Evolutionary conservation across 2,329 filamentous ascomycete genomes (phyloP), one percentile per base, ranked within the genome.

Genomic region (Phialophora verrucosa): DNA sequence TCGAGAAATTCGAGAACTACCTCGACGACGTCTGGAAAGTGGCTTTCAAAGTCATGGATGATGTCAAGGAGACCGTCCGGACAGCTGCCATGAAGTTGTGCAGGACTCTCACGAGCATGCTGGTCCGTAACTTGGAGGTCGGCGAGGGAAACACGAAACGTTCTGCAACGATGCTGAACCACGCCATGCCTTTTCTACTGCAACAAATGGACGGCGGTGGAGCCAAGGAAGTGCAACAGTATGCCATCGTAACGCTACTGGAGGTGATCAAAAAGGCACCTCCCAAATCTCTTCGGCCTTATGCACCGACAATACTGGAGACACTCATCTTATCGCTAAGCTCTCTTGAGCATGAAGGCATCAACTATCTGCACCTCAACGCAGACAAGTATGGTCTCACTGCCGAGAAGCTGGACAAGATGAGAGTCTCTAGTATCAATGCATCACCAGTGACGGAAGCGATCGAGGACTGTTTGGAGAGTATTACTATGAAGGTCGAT

Each of bases 361-460:
- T 98, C 74, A 97, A 97, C 73, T 98, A 96, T 76, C 84, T 97
- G 60, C 95, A 97, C 78, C 87, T 97, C 68, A 92, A 96, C 73
- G 92, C 92, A 0, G 89, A 87, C 53, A 90, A 91, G 69, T 91
- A 93, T 70, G 93, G 96, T 58, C 85, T 96, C 31, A 96, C 91
- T 0, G 89, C 92, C 55, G 92, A 96, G 71, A 89, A 94, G 74
- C 92, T 99, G 63, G 95, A 99, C 77, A 93, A 92, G 75, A 85
- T 93, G 77, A 86, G 95, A 63, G 88, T 95, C 14, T 89, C 87
- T 47, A 91, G 89, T 76, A 92, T 97, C 32, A 91, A 92, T 31
- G 88, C 87, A 60, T 97, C 92, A 17, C 94, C 95, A 0, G 88
- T 99, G 70, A 96, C 93, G 74, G 93, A 97, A 76, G 93, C 93